These are phyloP conservation scores for Spergularia azorica DNA, from an alignment of 179 eudicot genomes.

Conservation along the genomic window DNA sequence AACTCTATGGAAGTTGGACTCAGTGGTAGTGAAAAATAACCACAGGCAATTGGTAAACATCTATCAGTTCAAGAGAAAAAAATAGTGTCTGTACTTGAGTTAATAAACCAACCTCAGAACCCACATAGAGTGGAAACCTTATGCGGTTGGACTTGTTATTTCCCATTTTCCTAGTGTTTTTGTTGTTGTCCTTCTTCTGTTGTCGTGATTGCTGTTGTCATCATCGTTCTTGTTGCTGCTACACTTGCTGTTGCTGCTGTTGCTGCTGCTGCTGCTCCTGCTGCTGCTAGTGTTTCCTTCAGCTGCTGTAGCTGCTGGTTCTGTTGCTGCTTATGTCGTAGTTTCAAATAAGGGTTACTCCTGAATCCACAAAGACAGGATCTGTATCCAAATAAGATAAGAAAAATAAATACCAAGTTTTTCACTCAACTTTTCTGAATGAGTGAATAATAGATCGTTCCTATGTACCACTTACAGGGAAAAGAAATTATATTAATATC, in stretches of 20 bases:
- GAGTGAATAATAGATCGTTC: not conserved
- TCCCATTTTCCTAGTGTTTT: not conserved
- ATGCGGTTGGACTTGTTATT: constrained; percentile 1
- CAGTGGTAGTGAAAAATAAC: constrained; percentile 10
- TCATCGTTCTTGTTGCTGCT: constrained; percentile 3
- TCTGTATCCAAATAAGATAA: not conserved
- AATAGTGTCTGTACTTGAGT: not conserved
- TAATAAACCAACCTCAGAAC: constrained; percentile 9
- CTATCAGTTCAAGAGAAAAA: not conserved
- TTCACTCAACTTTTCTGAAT: not conserved
- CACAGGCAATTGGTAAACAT: constrained; percentile 7
- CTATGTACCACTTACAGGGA: too few relatives aligned
- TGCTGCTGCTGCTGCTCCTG: not conserved
- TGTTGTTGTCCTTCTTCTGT: not conserved
- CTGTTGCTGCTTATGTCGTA: not conserved
- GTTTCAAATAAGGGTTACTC: constrained; percentile 11
- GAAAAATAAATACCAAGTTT: not conserved
- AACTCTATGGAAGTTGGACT: constrained; percentile 20
- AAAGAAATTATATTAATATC: too few relatives aligned
- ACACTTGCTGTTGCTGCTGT: not conserved
- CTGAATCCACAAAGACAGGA: not conserved
- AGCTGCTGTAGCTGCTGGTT: not conserved
- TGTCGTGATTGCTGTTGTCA: not conserved
- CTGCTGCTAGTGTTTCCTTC: not conserved
- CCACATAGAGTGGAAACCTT: constrained; percentile 12